Conservation (phyloP, 2,329 filamentous ascomycete species). For the Xylaria sp. region DNA sequence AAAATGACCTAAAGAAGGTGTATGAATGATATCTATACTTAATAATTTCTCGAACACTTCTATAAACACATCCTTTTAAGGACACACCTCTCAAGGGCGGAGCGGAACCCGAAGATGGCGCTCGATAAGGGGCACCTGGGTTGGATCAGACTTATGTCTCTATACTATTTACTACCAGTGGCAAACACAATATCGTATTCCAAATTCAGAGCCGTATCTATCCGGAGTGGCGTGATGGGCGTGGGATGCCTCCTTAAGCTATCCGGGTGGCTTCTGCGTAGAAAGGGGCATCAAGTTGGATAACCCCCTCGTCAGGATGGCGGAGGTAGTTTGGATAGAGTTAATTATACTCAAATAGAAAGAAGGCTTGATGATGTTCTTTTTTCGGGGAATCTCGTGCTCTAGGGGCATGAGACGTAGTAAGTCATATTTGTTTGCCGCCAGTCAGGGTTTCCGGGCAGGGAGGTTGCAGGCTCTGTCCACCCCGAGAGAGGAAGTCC, state of each 20-base stretch:
- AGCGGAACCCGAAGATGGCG: background rate
- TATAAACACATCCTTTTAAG: background rate
- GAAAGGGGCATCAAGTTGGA: slow-evolving; percentile 1
- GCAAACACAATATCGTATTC: background rate
- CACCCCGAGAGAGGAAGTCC: background rate
- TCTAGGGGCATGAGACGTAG: background rate
- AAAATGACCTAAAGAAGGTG: background rate
- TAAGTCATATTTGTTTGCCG: background rate
- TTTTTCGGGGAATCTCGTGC: background rate
- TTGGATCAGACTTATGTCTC: background rate
- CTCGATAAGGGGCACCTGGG: background rate
- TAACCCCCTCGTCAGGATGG: background rate
- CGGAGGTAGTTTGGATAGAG: background rate
- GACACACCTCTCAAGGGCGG: too few species aligned
- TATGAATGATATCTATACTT: background rate
- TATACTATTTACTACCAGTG: background rate
- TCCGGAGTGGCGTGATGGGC: background rate
- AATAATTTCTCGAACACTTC: too few species aligned
- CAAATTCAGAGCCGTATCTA: background rate
- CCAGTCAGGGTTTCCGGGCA: too few species aligned
- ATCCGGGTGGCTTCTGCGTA: background rate
- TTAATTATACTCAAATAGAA: background rate
- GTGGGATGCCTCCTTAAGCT: background rate
- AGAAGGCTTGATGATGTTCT: background rate
- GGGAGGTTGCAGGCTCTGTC: background rate